Base-by-base conservation (phyloP, 352 stramenopile species). In the Peronosclerospora sorghi region DNA sequence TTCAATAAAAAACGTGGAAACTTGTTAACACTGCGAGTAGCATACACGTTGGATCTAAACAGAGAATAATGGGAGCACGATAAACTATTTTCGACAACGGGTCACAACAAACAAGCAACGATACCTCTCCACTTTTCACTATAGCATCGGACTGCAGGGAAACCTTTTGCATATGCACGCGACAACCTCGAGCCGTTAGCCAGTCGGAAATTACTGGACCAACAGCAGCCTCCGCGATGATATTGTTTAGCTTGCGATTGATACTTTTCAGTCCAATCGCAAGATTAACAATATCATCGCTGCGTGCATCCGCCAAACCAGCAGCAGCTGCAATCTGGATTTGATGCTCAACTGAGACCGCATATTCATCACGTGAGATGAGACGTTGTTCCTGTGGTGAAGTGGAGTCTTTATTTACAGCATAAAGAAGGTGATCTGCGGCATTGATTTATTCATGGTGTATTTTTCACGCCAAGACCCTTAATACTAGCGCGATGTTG, bases 151-250 rank as follows among this genome's bases (percentile, higher is more conserved):
- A 43, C 45, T 90, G 75, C 6, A 75, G 71, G 7, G 56, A 46
- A 4, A 93, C 77, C 41, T 74, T 77, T 32, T 93, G 80, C 51
- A 77, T 55, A 41, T 88, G 60, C 10, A 93, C 77, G 41, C 69
- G 51, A 77, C 80, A 93, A 0, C 75, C 78, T 6, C 72, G 65
- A 35, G 46, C 52, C 37, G 57, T 56, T 1, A 93, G 61, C 77
- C 77, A 93, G 5, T 72, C 55, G 14, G 72, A 54, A 15, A 93
- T 59, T 17, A 75, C 59, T 27, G 76, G 51, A 0, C 73, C 78
- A n/a, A 87, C 83, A 18, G 58, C 48, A 8, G 77, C 65, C 46
- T 93, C 80, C n/a, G 83, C 56, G 9, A 73, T 72, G 5, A n/a
- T n/a, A n/a, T n/a, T n/a, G n/a, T n/a, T n/a, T n/a, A 69, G 84